A percentile compares a stretch with the other conserved stretches of the same genome.
phyloP scores from a whole-genome alignment of 2,329 filamentous ascomycete genomes.

The Lecanoromycetidae sp. region DNA sequence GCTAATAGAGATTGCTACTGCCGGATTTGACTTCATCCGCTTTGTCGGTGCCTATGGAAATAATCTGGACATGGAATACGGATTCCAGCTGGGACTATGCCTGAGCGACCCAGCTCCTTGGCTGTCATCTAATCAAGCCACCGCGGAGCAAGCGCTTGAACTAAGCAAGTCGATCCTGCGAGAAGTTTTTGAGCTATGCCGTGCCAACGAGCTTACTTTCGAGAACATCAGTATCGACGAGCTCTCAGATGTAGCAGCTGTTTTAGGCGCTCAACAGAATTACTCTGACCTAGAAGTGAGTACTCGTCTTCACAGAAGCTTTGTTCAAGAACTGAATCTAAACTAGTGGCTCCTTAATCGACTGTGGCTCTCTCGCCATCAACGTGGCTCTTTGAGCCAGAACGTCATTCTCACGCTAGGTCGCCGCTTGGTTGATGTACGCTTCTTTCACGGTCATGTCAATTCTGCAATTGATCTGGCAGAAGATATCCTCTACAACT shows the following conservation, averaged over 20 bases:
- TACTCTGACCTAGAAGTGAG: conserved; percentile 26
- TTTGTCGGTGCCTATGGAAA: conserved; percentile 20
- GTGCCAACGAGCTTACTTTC: conserved; percentile 32
- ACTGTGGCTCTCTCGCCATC: conserved; percentile 36
- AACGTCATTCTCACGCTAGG: conserved; percentile 39
- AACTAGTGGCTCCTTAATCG: conserved; percentile 27
- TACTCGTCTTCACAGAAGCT: not conserved
- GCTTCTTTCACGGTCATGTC: conserved; percentile 37
- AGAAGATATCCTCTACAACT: conserved; percentile 44
- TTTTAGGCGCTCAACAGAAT: conserved; percentile 38
- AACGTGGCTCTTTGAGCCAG: conserved; percentile 33
- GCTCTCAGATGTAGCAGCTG: conserved; percentile 33
- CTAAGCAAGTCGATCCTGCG: conserved; percentile 30
- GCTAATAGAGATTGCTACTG: conserved; percentile 21
- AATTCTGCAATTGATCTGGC: conserved; percentile 35
- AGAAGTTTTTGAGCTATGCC: conserved; percentile 32
- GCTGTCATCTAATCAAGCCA: conserved; percentile 19
- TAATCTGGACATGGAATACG: conserved; percentile 24
- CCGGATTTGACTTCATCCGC: conserved; percentile 15
- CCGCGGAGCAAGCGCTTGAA: conserved; percentile 22
- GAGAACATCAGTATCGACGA: conserved; percentile 30
- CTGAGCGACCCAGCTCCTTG: conserved; percentile 27
- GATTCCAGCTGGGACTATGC: conserved; percentile 27
- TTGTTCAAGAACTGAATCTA: not conserved
- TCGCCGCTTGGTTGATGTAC: conserved; percentile 39